Conservation (phyloP, 78 protist species). For the Dictyostelium citrinum region DNA sequence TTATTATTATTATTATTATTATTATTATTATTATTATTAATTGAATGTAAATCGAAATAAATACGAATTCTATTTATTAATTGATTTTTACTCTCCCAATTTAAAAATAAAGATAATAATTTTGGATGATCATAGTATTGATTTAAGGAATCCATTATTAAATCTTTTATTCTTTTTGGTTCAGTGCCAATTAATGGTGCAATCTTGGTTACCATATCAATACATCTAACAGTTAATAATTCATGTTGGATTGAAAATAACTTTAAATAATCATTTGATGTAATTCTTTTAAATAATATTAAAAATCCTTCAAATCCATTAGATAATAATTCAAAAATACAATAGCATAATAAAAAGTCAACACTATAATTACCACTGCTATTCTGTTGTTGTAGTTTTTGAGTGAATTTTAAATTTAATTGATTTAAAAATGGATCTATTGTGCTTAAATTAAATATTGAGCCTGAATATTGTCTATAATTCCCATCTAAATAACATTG, state of each 20-base stretch:
- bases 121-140: constrained; percentile 61
- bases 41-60: constrained; percentile 4
- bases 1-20: background rate
- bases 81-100: constrained; percentile 41
- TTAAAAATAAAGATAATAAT: constrained; percentile 22
- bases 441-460: background rate
- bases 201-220: constrained; percentile 27
- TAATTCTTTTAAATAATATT: background rate
- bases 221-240: background rate
- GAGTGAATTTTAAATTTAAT: background rate
- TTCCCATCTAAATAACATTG: constrained; percentile 18
- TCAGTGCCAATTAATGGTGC: background rate
- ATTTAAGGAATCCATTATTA: background rate
- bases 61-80: constrained; percentile 6
- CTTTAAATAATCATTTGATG: background rate
- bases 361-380: background rate
- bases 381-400: background rate
- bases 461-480: background rate
- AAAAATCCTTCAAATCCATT: background rate
- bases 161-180: constrained; percentile 22
- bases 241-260: background rate
- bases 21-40: background rate
- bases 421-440: background rate
- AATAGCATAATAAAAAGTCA: background rate
- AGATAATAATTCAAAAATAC: background rate